These are phyloP conservation scores for Neurospora sp. DNA, from an alignment of 495 filamentous ascomycete genomes.

Conservation along the genomic window DNA sequence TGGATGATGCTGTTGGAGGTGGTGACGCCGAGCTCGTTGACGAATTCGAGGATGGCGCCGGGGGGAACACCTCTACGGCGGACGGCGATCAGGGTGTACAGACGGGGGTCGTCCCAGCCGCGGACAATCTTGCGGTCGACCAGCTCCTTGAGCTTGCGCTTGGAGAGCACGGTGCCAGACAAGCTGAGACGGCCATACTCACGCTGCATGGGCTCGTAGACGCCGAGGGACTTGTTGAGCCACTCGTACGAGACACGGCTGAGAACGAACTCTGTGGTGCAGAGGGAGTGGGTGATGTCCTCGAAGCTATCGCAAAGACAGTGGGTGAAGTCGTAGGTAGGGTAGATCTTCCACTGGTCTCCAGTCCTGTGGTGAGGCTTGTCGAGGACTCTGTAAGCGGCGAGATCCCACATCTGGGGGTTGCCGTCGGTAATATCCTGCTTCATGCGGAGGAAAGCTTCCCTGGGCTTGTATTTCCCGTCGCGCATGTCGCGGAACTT, in stretches of 20 bases:
- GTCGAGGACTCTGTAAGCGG: constrained; percentile 68
- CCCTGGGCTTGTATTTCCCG: constrained; percentile 79
- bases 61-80: constrained; percentile 76
- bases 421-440: constrained; percentile 53
- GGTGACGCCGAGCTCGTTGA: constrained; percentile 82
- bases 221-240: constrained; percentile 61
- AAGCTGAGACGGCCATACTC: constrained; percentile 70
- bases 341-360: constrained; percentile 72
- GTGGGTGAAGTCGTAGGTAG: constrained; percentile 87
- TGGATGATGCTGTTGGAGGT: constrained; percentile 64
- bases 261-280: constrained; percentile 76
- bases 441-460: constrained; percentile 89
- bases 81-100: constrained; percentile 82
- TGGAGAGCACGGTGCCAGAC: constrained; percentile 71
- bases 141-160: constrained; percentile 69
- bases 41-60: constrained; percentile 75
- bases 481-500: constrained; percentile 88
- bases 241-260: constrained; percentile 78
- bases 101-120: constrained; percentile 81
- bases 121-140: constrained; percentile 63
- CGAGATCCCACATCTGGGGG: constrained; percentile 66
- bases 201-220: constrained; percentile 80
- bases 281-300: constrained; percentile 78
- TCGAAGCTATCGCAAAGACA: constrained; percentile 85
- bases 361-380: constrained; percentile 65